Evolutionary conservation across 1,284 basidiomycete genomes (phyloP), one percentile per base, ranked within the genome.

Genomic region (Phylloporus sp.): DNA sequence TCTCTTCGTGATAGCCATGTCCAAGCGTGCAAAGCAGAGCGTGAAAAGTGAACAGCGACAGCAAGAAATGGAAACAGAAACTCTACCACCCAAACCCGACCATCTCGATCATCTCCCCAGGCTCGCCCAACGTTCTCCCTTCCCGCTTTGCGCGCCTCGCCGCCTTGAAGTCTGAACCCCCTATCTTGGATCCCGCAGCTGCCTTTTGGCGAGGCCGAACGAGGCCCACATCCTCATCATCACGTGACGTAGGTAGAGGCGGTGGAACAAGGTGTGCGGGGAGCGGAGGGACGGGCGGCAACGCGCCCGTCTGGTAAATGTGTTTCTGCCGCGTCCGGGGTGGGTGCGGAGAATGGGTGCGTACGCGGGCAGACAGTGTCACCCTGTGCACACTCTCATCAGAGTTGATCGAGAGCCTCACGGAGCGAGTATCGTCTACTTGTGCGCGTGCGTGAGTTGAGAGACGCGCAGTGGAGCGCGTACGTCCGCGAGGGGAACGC

Each of bases 161-260:
- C 1, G 74, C 70, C 56, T 75, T 76, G 70, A 76, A 76, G 1
- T 75, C 74, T 3, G 72, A 42, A 0, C 72, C 70, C 2, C 73
- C 73, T 2, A 74, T 60, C 40, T 39, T 71, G 28, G 73, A 77
- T 0, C 73, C 75, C 0, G 68, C 73, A 0, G 64, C 49, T 50
- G 69, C 8, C 24, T 74, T 71, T 17, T 56, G 55, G n/a, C 73
- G 73, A 2, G 64, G 60, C 2, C 66, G 68, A 22, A 74, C n/a
- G 24, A 74, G 63, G 0, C 73, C 74, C 0, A 57, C 39, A 2
- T 56, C 42, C 8, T 69, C 66, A 7, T 70, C 66, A 2, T 65
- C 70, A n/a, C 37, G 24, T 4, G 53, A 31, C 1, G 59, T 32
- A 1, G 39, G 13, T 40, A 40, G 39, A 40, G 42, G n/a, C 42